Base-by-base conservation (phyloP, 2,329 filamentous ascomycete genomes). In the Albophoma yamanashiensis region DNA sequence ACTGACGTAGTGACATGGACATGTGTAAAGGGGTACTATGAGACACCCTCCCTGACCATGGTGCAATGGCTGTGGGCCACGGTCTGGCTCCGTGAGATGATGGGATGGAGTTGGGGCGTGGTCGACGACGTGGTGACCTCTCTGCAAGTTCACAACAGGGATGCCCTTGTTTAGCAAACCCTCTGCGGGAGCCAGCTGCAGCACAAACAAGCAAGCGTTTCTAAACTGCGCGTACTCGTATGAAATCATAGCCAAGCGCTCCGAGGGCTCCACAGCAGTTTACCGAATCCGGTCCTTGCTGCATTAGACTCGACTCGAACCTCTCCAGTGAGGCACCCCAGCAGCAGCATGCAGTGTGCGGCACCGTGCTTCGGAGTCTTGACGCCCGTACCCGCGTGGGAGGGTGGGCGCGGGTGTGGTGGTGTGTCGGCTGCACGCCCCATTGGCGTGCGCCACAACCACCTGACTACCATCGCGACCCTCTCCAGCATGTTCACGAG, bases 391-490 rank as follows among this genome's bases (percentile, higher is more conserved):
- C 20, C 55, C 55, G 25, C 7, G 25, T 43, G 58, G 60, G 56
- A 62, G 67, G 68, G 47, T 31, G 15, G 47, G 25, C 47, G 14
- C 27, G 25, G 47, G 12, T 6, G 3, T 50, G 47, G 25, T 31
- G 47, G 68, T 70, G 68, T 59, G 59, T 61, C 39, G 62, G 55
- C 43, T 42, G 20, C 22, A 20, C 40, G 56, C n/a, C 34, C 70
- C 63, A 76, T 76, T 76, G 75, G 74, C 60, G 62, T 69, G 65
- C 66, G 69, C 64, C 67, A 68, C 67, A 69, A 59, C 50, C 75
- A 76, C 71, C 69, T 76, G 74, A 76, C 73, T 38, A 64, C 63
- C 66, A 66, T 62, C 63, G 61, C 64, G 66, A 66, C 65, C 68
- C 70, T 68, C 67, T 65, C 58, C 58, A 56, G 61, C 62, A 57